phyloP scores from a whole-genome alignment of 306 rosid species.

The Gynostemma pentaphyllum region DNA sequence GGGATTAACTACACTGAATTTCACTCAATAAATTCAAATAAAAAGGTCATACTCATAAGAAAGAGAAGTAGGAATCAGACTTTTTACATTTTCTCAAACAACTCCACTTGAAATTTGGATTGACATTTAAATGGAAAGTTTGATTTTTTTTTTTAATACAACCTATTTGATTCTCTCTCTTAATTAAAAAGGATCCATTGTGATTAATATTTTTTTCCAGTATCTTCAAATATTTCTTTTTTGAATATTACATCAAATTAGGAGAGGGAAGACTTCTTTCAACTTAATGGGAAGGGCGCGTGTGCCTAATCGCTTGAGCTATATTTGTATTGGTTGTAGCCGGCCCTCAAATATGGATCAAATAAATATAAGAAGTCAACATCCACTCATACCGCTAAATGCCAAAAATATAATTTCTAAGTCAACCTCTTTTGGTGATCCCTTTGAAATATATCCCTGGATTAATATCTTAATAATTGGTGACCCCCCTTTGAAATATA shows the following conservation, averaged over 20 bases:
- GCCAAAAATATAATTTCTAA: not conserved
- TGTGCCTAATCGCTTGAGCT: no score
- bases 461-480: not conserved
- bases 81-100: not conserved
- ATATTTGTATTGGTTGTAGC: no score
- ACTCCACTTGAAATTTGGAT: not conserved
- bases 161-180: not conserved
- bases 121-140: no score
- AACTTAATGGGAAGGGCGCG: no score
- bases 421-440: not conserved
- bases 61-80: not conserved
- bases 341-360: no score
- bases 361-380: no score
- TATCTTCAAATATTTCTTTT: not conserved
- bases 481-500: not conserved
- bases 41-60: not conserved
- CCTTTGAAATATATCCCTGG: not conserved
- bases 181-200: not conserved
- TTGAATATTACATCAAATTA: no score
- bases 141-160: no score
- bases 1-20: no score
- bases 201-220: not conserved
- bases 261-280: no score
- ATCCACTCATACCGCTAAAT: no score
- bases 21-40: no score